phyloP scores from a whole-genome alignment of 1,284 basidiomycete species.

The Apiotrichum domesticum region DNA sequence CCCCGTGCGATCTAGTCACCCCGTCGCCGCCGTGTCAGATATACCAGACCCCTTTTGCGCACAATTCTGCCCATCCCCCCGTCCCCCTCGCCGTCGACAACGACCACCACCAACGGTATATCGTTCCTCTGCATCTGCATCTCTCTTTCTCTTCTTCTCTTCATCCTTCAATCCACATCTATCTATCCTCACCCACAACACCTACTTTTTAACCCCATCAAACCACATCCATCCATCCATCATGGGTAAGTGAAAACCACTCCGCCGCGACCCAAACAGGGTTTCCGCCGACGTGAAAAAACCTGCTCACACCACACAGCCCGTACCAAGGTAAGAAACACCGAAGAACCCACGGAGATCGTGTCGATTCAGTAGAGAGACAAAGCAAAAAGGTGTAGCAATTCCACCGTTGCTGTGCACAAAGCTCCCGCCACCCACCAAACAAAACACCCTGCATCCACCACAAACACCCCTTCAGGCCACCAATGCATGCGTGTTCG shows the following conservation, averaged over 20 bases:
- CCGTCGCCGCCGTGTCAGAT: neutral
- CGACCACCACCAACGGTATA: neutral
- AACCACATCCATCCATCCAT: neutral
- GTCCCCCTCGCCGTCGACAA: neutral
- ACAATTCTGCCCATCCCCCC: neutral
- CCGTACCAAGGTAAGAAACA: slow-evolving; percentile 19
- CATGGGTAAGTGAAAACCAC: neutral
- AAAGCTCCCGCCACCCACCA: neutral
- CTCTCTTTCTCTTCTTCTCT: slow-evolving; percentile 1
- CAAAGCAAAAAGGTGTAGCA: slow-evolving; percentile 3
- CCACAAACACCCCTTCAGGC: neutral
- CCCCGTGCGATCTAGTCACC: too few relatives aligned
- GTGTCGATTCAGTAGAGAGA: neutral
- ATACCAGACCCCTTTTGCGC: neutral
- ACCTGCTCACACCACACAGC: slow-evolving; percentile 12
- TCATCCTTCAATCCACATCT: neutral
- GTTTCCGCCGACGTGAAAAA: neutral
- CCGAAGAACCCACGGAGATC: neutral
- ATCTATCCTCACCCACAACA: neutral
- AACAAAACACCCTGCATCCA: slow-evolving; percentile 1
- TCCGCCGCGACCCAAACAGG: neutral
- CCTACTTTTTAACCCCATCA: neutral
- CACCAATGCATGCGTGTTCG: neutral
- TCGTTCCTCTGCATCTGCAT: neutral
- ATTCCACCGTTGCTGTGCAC: neutral